These are phyloP conservation scores for Acanthamoeba sp. DNA, from an alignment of 208 protist genomes.

Conservation along the genomic window DNA sequence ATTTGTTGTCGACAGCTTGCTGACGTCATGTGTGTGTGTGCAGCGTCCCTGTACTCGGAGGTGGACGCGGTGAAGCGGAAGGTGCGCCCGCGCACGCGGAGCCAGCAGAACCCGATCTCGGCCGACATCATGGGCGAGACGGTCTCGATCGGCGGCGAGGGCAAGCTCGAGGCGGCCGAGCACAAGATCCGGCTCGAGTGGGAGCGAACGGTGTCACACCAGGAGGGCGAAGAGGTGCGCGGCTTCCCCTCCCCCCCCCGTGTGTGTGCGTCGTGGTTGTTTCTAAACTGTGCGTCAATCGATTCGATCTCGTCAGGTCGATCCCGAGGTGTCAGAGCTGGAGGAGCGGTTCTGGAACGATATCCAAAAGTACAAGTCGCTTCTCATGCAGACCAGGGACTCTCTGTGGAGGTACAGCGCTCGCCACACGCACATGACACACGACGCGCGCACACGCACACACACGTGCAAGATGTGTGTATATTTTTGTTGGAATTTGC, in stretches of 20 bases:
- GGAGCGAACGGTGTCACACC: conserved; percentile 31
- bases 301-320: neutral
- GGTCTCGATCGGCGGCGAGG: neutral
- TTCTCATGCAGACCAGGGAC: conserved; percentile 42
- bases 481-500: neutral
- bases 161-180: conserved; percentile 19
- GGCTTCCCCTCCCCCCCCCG: too few relatives aligned
- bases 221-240: conserved; percentile 19
- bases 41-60: conserved; percentile 21
- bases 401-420: conserved; percentile 17
- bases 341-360: conserved; percentile 59
- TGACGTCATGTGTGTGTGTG: neutral
- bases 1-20: neutral
- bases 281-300: neutral
- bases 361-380: conserved; percentile 58
- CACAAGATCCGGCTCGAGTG: conserved; percentile 50
- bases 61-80: conserved; percentile 1
- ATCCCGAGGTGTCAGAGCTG: conserved; percentile 41
- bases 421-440: neutral
- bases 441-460: too few relatives aligned
- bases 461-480: too few relatives aligned
- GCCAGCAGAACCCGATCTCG: conserved; percentile 42
- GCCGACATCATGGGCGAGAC: conserved; percentile 56
- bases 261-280: neutral
- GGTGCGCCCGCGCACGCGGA: conserved; percentile 37